A percentile compares a stretch with the other conserved stretches of the same genome.
These are phyloP conservation scores for Suillus brevipes DNA, from an alignment of 768 basidiomycete species.

Conservation along the genomic window DNA sequence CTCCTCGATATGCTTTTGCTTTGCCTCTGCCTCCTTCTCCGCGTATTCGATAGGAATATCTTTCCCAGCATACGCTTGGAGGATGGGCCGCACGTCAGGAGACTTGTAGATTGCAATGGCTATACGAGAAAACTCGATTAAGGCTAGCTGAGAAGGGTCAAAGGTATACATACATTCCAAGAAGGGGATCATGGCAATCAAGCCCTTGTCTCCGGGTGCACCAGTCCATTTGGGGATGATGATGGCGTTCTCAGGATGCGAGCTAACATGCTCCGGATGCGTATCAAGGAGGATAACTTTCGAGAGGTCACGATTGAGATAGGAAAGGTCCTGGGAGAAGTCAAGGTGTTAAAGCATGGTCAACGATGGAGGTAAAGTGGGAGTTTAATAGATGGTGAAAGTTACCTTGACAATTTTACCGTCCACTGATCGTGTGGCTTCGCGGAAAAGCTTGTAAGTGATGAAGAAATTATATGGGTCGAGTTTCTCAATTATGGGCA, in stretches of 20 bases:
- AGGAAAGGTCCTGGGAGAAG: conserved; percentile 73
- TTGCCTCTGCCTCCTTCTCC: conserved; percentile 82
- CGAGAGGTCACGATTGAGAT: conserved; percentile 90
- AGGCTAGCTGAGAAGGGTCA: not conserved
- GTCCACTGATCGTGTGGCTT: conserved; percentile 81
- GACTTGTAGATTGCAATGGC: conserved; percentile 93
- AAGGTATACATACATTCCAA: conserved; percentile 67
- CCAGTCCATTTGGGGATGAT: conserved; percentile 87
- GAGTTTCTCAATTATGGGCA: conserved; percentile 87
- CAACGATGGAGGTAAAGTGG: too few relatives aligned
- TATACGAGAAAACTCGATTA: conserved; percentile 29
- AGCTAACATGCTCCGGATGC: conserved; percentile 67
- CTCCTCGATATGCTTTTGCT: conserved; percentile 73
- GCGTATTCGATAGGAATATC: conserved; percentile 89
- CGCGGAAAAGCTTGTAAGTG: conserved; percentile 88
- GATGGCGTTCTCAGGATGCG: conserved; percentile 89
- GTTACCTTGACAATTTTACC: conserved; percentile 83
- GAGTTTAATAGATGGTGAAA: not conserved
- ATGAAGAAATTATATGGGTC: conserved; percentile 92
- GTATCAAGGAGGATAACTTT: conserved; percentile 91
- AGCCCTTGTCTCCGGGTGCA: conserved; percentile 67
- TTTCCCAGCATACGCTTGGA: conserved; percentile 83
- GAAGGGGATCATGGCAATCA: conserved; percentile 95
- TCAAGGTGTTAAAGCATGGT: not conserved
- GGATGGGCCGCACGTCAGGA: conserved; percentile 82